Percentiles rank a stretch among this genome's conserved stretches.
Evolutionary conservation across 2,329 filamentous ascomycete genomes (phyloP).

Genomic region (Aspergillus costaricaensis): DNA sequence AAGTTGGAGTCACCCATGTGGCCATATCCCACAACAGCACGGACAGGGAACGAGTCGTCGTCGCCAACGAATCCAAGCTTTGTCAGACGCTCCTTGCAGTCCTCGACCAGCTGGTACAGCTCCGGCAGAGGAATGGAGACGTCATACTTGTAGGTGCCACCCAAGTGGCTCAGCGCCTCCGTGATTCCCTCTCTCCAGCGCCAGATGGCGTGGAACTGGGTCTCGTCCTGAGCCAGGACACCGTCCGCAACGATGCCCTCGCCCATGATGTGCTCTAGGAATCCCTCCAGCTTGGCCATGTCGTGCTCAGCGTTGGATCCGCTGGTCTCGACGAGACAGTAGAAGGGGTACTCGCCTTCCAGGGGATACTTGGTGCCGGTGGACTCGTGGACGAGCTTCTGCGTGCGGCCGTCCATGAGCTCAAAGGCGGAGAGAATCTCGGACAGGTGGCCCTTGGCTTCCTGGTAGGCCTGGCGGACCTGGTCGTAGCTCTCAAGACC

Average conservation of each 20-base stretch:
- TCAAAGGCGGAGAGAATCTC: slow-evolving; percentile 98
- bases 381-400: slow-evolving; percentile 72
- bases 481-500: slow-evolving; percentile 88
- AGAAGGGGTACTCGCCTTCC: slow-evolving; percentile 85
- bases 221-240: slow-evolving; percentile 89
- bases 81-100: slow-evolving; percentile 71
- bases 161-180: slow-evolving; percentile 84
- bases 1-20: slow-evolving; percentile 98
- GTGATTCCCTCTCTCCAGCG: slow-evolving; percentile 90
- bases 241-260: slow-evolving; percentile 85
- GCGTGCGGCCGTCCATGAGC: slow-evolving; percentile 86
- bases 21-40: slow-evolving; percentile 92
- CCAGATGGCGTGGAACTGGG: slow-evolving; percentile 84
- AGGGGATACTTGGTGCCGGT: slow-evolving; percentile 78
- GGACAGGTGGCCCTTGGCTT: slow-evolving; percentile 85
- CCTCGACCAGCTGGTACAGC: slow-evolving; percentile 86
- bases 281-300: slow-evolving; percentile 82
- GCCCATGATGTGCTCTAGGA: slow-evolving; percentile 89
- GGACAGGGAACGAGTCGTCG: slow-evolving; percentile 72
- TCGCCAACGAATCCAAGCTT: slow-evolving; percentile 76
- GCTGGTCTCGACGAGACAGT: slow-evolving; percentile 94
- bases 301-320: slow-evolving; percentile 95
- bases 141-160: slow-evolving; percentile 98
- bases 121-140: slow-evolving; percentile 87
- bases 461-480: slow-evolving; percentile 79